Base-by-base conservation (phyloP, 2,329 filamentous ascomycete species). In the Hypoxylon sp. region DNA sequence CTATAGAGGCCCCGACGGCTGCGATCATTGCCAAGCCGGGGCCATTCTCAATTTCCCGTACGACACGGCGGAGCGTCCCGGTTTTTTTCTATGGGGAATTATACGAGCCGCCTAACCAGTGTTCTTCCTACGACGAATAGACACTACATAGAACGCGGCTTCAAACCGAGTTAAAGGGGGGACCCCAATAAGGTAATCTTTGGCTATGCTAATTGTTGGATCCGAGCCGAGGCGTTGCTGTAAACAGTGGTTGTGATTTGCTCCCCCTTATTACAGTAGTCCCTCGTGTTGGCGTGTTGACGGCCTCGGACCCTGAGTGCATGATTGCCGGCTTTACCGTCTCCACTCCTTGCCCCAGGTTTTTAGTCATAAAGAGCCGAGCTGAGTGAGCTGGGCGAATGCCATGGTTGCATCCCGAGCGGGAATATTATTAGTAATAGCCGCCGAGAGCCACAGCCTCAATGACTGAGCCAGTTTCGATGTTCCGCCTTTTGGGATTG, bases 21-120 rank as follows among this genome's bases (percentile, higher is more conserved):
- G 5, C n/a, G 56, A 60, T 51, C 50, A 63, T 54, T 64, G n/a
- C 65, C 57, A 12, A 51, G 50, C 58, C 48, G 27, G 61, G 30
- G 25, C 25, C 25, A 27, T 27, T 27, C 25, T 27, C 41, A 16
- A 27, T 61, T 61, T 61, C 45, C 19, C 46, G 32, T 54, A 52
- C 32, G 29, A 23, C 14, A 16, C 30, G 16, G 32, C 45, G 19
- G 25, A 8, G 5, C 14, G 52, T 29, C 32, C 30, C 23, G 30
- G 34, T 46, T 34, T 37, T 43, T 25, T 50, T 25, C 30, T 54
- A 52, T 51, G 41, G 52, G 52, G 63, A 37, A 61, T 27, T 27
- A 61, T 65, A 65, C 57, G 63, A 61, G 52, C 27, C 8, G 19
- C 37, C 37, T 21, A 21, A 41, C 37, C 8, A 21, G 16, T 16